Evolutionary conservation across 1,139 yeast genomes (phyloP), one percentile per base, ranked within the genome.

Genomic region (Debaryomycetaceae sp.): DNA sequence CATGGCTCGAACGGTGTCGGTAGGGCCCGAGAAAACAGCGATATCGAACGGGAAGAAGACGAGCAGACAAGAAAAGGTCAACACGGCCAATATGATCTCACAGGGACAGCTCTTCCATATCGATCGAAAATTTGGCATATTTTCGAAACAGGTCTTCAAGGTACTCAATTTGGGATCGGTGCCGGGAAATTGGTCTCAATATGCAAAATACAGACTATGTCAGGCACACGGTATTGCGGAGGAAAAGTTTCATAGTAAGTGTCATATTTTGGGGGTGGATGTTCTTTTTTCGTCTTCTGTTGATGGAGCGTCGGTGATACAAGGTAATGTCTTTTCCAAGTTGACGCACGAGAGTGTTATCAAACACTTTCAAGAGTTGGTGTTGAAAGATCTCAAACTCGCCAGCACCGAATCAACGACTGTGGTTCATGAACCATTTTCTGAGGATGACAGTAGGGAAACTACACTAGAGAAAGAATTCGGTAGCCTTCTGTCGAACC

Each of bases 161-260:
- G 68, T 71, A 5, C 35, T 74, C 5, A 78, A 74, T 49, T 50
- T 73, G 23, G 99, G 99, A 1, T 93, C 78, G 60, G 96, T 96
- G 0, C 99, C 99, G 0, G 99, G 99, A 0, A 91, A 96, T 34
- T 93, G 99, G 99, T 77, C 91, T 9, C 88, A 84, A 53, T 95
- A 87, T 31, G 85, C 96, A 6, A 59, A 62, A 38, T 49, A 59
- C 33, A 54, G 63, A 31, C 51, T 74, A 47, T 58, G 65, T 37
- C 54, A 56, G 34, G 43, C 65, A 2, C 72, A 72, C 50, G 52
- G 47, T 3, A 36, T 69, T 2, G 60, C 56, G 0, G 78, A 79
- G 6, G 81, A 79, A 39, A 65, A 78, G 37, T 77, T 87, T 9
- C 62, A 71, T 13, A 72, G 78, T 4, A 68, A 70, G 22, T 91